Percentiles rank a stretch among this genome's conserved stretches.
phyloP scores from a whole-genome alignment of 768 basidiomycete species.

The Lentinula raphanica region DNA sequence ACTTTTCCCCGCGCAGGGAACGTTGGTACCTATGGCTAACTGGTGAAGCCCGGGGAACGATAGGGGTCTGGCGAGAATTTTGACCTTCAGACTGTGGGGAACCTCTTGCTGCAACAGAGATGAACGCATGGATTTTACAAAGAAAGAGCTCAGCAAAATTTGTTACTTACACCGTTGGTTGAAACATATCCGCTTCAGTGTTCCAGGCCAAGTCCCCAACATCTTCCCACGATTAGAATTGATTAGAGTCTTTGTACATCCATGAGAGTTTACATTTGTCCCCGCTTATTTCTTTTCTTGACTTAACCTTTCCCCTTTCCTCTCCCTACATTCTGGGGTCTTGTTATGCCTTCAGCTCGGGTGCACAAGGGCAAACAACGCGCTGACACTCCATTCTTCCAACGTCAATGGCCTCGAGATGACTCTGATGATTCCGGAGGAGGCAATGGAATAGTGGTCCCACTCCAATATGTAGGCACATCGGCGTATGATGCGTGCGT shows the following conservation, averaged over 20 bases:
- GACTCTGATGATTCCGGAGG: slow-evolving; percentile 32
- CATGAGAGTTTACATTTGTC: not conserved
- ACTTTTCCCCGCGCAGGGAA: not conserved
- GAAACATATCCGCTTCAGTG: not conserved
- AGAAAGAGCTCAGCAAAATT: too few relatives aligned
- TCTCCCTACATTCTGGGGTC: not conserved
- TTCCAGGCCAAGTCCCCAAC: too few relatives aligned
- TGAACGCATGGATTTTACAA: too few relatives aligned
- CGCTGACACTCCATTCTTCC: not conserved
- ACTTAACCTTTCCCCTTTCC: not conserved
- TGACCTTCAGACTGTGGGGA: too few relatives aligned
- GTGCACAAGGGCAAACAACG: slow-evolving; percentile 2
- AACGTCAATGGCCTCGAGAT: not conserved
- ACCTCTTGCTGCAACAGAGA: too few relatives aligned
- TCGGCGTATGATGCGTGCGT: slow-evolving; percentile 60
- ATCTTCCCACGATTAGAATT: not conserved
- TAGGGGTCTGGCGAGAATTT: too few relatives aligned
- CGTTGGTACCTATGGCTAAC: not conserved
- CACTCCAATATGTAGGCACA: slow-evolving; percentile 48
- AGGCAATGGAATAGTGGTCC: slow-evolving; percentile 51
- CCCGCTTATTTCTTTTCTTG: not conserved
- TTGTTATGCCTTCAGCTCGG: not conserved
- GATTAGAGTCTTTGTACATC: not conserved
- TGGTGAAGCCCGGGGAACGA: not conserved
- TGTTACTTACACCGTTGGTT: too few relatives aligned